Percentiles rank a stretch among this genome's conserved stretches.
Evolutionary conservation across 257 asterid genomes (phyloP).

Genomic region (Prunella vulgaris): DNA sequence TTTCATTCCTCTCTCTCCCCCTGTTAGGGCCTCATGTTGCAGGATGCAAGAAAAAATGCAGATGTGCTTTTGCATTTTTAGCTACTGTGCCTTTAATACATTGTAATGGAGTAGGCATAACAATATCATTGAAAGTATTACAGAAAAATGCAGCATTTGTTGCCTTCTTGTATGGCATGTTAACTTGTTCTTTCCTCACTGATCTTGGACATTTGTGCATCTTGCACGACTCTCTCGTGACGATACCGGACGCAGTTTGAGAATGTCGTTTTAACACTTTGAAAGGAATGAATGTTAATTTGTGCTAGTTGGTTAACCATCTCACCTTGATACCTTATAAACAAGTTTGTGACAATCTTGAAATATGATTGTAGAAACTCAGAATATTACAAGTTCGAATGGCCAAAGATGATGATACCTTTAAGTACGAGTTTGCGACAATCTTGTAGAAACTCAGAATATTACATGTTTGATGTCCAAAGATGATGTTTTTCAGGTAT

Average conservation of each 20-base stretch:
- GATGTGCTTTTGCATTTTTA: slow-evolving; percentile 9
- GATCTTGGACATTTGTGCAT: background rate
- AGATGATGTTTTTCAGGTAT: too few species aligned
- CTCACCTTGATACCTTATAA: too few species aligned
- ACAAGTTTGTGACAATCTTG: background rate
- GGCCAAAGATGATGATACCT: background rate
- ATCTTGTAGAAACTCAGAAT: too few species aligned
- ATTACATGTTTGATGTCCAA: too few species aligned
- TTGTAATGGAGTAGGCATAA: background rate
- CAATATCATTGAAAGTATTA: background rate
- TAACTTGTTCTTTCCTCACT: background rate
- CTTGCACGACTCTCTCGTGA: too few species aligned
- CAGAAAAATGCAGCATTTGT: background rate
- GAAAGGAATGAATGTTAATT: too few species aligned
- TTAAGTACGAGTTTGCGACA: too few species aligned
- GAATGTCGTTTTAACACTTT: too few species aligned
- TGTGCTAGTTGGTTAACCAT: too few species aligned
- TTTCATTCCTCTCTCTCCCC: background rate
- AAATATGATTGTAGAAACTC: background rate
- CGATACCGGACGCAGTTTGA: too few species aligned
- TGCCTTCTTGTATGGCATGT: too few species aligned
- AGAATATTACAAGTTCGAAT: background rate
- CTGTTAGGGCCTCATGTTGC: background rate
- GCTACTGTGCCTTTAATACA: background rate
- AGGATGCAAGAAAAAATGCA: slow-evolving; percentile 10